Base-by-base conservation (phyloP, 371 early-diverging fungal genomes). In the Chytridiales sp. region DNA sequence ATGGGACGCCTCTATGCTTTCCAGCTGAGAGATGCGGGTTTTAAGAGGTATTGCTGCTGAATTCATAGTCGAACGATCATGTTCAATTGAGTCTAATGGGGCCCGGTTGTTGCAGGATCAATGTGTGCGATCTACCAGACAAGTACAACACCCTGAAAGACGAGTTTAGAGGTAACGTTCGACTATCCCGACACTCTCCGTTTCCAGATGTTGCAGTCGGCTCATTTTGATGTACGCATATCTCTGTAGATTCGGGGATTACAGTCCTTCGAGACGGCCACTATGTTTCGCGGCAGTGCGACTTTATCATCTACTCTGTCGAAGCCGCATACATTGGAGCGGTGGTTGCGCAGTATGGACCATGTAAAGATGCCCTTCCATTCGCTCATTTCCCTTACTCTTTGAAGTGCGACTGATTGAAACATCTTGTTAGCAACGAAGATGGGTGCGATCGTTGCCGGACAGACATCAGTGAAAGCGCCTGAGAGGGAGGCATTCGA, bases 1-100 rank as follows among this genome's bases (percentile, higher is more conserved):
- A 97, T 97, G 96, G 97, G 96, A 26, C 79, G 85, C 34, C 85
- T 96, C 39, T 97, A 95, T 63, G 94, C 93, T 1, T 70, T 75
- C 21, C 69, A 76, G 34, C 81, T 95, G 26, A 9, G 70, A 78
- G 31, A 87, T 88, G 8, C 95, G 95, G 9, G 94, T 88, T 87
- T 86, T 86, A 66, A 76, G 79, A 89, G 85, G 43, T 5, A 64
- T 50, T 24, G 8, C 5, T 9, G 26, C 36, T 30, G 31, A 24
- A 11, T 21, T 57, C 22, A 21, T 35, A 17, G 31, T 6, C 34
- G 24, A 13, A 29, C 13, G 9, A 40, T 41, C n/a, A n/a, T n/a
- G n/a, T n/a, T n/a, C n/a, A n/a, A n/a, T 62, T 38, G 30, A 19
- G 34, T 4, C 31, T 2, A 26, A 35, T 9, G 3, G 24, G 67